These are phyloP conservation scores for Centaurea solstitialis DNA, from an alignment of 129 eudicot genomes.

Conservation along the genomic window DNA sequence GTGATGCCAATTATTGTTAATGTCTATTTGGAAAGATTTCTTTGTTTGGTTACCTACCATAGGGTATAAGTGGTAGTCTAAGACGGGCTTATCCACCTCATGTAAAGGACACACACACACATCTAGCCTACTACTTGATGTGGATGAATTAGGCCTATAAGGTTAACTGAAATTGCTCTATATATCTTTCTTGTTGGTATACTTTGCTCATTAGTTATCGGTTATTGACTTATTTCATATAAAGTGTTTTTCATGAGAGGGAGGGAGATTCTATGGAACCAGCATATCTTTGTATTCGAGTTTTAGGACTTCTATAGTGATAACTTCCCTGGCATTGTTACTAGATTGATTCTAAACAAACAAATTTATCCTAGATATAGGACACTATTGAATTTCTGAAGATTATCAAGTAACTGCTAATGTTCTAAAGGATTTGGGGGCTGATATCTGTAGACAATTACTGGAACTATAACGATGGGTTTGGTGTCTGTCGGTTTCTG, in stretches of 20 bases:
- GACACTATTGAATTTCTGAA: no score
- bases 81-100: neutral
- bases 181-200: neutral
- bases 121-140: neutral
- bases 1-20: neutral
- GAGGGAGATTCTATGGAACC: neutral
- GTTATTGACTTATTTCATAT: neutral
- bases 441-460: no score
- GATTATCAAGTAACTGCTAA: no score
- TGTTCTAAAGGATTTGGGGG: no score
- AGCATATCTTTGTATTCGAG: no score
- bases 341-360: no score
- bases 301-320: no score
- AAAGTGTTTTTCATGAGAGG: neutral
- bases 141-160: neutral
- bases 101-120: neutral
- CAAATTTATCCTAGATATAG: no score
- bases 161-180: neutral
- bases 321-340: no score
- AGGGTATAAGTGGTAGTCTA: neutral
- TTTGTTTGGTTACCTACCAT: neutral
- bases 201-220: neutral
- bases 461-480: no score
- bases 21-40: neutral
- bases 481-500: no score